Base-by-base conservation (phyloP, 345 rosid species). In the Lumnitzera racemosa region DNA sequence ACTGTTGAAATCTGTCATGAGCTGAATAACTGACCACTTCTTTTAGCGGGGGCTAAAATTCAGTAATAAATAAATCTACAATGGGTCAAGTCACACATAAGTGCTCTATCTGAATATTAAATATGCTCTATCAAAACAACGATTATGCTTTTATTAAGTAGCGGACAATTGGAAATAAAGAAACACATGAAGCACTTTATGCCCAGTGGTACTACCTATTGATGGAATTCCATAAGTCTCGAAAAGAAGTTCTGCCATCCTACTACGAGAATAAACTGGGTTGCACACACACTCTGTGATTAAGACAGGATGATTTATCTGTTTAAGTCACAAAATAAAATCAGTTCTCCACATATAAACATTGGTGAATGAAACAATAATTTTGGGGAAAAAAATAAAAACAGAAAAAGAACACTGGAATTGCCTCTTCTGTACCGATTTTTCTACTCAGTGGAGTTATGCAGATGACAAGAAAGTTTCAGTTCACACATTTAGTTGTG, bases 161-260 rank as follows among this genome's bases (percentile, higher is more conserved):
- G 51, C 47, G 6, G 49, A 27, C 13, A 56, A 16, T 46, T 54
- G 46, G 53, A 48, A 46, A 25, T 9, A 1, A 36, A 36, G 43
- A 36, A 36, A 4, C 11, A 36, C 43, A 36, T 36, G 43, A 9
- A 27, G 47, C 11, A 53, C 20, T 6, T 3, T 15, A 54, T 48
- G 63, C 25, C 41, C 48, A 27, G 59, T 54, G 47, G 25, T 60
- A 68, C 53, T 92, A 92, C 97, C 97, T 69, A 92, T 74, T 56
- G 97, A 79, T 76, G 97, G 99, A 77, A 90, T 96, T 62, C 99
- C 99, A 74, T 90, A 94, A 57, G 97, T 87, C 69, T 90, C 91
- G 72, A 87, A 94, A 50, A 94, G 91, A 62, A 94, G 90, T 78
- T 94, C 97, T 51, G 97, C 95, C 97, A 94, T 94, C 86, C 85